phyloP scores from a whole-genome alignment of 768 basidiomycete genomes.

The Rubroboletus satanas region DNA sequence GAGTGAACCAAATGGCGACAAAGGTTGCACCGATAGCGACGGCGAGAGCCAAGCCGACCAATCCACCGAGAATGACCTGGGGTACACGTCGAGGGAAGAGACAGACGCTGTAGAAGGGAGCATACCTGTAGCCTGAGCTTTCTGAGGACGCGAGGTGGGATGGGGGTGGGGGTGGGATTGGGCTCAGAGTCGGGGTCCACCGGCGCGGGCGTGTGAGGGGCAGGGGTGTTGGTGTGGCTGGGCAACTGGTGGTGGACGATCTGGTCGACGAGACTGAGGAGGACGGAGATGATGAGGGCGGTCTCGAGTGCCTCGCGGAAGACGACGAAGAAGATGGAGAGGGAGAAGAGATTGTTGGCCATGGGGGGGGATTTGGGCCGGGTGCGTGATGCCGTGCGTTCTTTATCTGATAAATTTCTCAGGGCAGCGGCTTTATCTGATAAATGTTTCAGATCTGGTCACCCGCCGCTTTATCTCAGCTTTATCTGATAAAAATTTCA shows the following conservation, averaged over 20 bases:
- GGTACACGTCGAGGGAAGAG: not conserved
- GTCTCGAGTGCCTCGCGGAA: slow-evolving; percentile 94
- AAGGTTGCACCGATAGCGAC: slow-evolving; percentile 86
- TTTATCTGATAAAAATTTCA: not conserved
- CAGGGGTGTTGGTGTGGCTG: not conserved
- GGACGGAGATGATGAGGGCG: slow-evolving; percentile 86
- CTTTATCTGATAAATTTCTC: slow-evolving; percentile 5
- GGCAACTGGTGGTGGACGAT: slow-evolving; percentile 41
- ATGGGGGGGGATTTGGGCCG: not conserved
- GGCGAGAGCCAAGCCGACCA: slow-evolving; percentile 72
- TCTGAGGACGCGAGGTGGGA: slow-evolving; percentile 48
- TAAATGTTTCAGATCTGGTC: too few relatives aligned
- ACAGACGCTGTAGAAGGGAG: not conserved
- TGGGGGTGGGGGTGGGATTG: slow-evolving; percentile 26
- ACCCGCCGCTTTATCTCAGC: too few relatives aligned
- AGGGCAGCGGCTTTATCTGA: not conserved
- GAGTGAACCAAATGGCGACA: slow-evolving; percentile 93
- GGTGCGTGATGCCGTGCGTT: not conserved
- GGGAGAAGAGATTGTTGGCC: slow-evolving; percentile 63
- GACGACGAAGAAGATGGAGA: slow-evolving; percentile 95
- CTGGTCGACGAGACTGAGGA: slow-evolving; percentile 89
- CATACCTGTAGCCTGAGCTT: slow-evolving; percentile 67
- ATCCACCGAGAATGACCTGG: slow-evolving; percentile 75
- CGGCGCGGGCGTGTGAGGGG: not conserved
- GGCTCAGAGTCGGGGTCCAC: slow-evolving; percentile 10